Evolutionary conservation across 345 rosid species (phyloP).

Genomic region (Camelina laxa): DNA sequence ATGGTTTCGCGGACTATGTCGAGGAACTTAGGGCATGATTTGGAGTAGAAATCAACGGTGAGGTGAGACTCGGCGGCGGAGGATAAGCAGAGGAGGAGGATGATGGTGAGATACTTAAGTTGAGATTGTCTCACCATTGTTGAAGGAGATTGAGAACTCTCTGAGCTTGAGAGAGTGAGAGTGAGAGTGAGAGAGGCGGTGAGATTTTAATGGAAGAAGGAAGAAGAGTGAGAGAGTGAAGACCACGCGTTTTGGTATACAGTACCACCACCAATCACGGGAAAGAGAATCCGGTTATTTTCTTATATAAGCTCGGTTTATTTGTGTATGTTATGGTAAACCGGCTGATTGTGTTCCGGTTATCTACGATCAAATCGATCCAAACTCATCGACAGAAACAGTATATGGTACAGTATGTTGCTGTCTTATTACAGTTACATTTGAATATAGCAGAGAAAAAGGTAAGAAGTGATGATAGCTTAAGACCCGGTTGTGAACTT

Average conservation of each 20-base stretch:
- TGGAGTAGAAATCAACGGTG: constrained; percentile 61
- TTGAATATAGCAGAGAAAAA: neutral
- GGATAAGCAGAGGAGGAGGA: constrained; percentile 41
- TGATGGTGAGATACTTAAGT: neutral
- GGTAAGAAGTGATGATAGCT: neutral
- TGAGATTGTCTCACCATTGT: neutral
- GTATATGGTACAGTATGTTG: neutral
- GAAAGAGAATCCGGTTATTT: neutral
- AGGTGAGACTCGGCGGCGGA: constrained; percentile 48
- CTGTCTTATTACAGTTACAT: neutral
- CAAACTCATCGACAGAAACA: neutral
- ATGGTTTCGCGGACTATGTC: constrained; percentile 66
- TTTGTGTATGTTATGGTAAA: neutral
- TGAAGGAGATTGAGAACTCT: neutral
- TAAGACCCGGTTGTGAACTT: neutral
- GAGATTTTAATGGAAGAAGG: neutral
- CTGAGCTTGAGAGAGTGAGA: neutral
- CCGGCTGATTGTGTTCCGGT: neutral
- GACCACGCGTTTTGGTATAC: neutral
- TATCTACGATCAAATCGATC: neutral
- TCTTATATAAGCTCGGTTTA: neutral
- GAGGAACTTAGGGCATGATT: constrained; percentile 69
- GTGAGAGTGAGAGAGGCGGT: neutral
- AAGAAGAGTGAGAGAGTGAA: neutral
- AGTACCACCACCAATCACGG: neutral